These are phyloP conservation scores for Capsella rubella DNA, from an alignment of 441 rosid genomes.

Conservation along the genomic window DNA sequence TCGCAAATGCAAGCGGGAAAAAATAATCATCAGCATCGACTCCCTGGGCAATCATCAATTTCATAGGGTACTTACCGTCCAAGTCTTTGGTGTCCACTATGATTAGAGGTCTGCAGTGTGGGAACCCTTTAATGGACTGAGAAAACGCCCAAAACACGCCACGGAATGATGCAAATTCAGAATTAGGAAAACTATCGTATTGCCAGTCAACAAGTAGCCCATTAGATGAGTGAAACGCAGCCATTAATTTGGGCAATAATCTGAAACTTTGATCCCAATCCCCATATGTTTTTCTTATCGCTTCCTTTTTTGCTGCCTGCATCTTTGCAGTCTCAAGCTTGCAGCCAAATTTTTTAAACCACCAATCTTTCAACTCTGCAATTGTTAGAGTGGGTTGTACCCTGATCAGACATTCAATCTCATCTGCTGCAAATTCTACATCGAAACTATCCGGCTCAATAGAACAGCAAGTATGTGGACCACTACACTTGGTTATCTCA, in stretches of 20 bases:
- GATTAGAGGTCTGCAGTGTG: constrained; percentile 19
- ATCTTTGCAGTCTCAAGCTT: neutral
- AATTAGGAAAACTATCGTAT: constrained; percentile 18
- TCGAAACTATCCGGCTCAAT: neutral
- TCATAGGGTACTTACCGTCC: neutral
- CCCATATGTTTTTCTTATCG: fast-evolving
- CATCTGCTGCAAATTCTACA: constrained; percentile 1
- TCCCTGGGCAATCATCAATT: constrained; percentile 22
- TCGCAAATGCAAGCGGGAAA: constrained; percentile 4
- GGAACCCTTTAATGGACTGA: constrained; percentile 25
- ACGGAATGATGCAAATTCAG: constrained; percentile 4
- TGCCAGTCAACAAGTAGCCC: constrained; percentile 13
- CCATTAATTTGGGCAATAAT: constrained; percentile 24
- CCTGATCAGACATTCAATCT: constrained; percentile 22
- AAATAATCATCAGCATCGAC: fast-evolving
- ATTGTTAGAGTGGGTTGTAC: constrained; percentile 5
- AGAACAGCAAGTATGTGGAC: constrained; percentile 23
- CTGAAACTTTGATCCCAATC: constrained; percentile 22
- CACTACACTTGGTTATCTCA: constrained; percentile 1
- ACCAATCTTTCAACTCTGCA: constrained; percentile 13
- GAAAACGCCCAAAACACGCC: constrained; percentile 23
- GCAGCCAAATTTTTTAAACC: neutral
- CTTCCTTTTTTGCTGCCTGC: neutral
- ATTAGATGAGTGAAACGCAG: constrained; percentile 12
- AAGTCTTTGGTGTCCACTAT: neutral